Evolutionary conservation across 495 filamentous ascomycete species (phyloP).

Genomic region (Oleoguttula mirabilis): DNA sequence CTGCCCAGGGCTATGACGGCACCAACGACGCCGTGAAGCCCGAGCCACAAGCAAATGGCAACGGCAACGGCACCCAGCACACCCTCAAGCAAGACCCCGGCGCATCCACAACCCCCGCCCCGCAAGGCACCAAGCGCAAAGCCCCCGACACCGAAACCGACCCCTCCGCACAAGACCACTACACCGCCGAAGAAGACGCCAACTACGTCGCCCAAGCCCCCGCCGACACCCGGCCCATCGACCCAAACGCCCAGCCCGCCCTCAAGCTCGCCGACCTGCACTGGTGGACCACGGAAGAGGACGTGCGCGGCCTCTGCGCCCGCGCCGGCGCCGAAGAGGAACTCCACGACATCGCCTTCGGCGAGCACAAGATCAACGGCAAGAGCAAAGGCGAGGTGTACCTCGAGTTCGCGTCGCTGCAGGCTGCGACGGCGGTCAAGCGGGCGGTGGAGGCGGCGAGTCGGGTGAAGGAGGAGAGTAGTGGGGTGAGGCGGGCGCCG

Average conservation of each 20-base stretch:
- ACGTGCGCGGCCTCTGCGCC: slow-evolving; percentile 52
- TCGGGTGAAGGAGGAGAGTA: slow-evolving; percentile 31
- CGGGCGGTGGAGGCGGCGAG: slow-evolving; percentile 53
- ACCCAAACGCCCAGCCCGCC: slow-evolving; percentile 71
- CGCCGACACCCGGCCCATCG: slow-evolving; percentile 65
- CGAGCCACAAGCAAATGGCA: neutral
- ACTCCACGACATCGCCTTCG: slow-evolving; percentile 87
- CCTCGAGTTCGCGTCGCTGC: slow-evolving; percentile 68
- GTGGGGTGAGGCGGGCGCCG: slow-evolving; percentile 26
- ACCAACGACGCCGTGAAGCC: neutral
- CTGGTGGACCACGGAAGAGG: slow-evolving; percentile 97
- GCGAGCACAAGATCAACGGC: slow-evolving; percentile 96
- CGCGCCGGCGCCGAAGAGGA: slow-evolving; percentile 61
- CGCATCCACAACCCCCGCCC: slow-evolving; percentile 9
- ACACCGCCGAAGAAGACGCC: slow-evolving; percentile 3
- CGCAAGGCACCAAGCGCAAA: slow-evolving; percentile 30
- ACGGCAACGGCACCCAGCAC: slow-evolving; percentile 12
- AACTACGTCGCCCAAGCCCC: slow-evolving; percentile 34
- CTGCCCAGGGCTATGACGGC: too few species aligned
- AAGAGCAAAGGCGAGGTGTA: slow-evolving; percentile 97
- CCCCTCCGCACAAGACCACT: neutral
- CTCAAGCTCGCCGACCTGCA: slow-evolving; percentile 75
- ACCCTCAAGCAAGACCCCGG: slow-evolving; percentile 9
- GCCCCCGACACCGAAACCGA: slow-evolving; percentile 17
- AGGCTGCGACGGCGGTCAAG: slow-evolving; percentile 79